A percentile compares a stretch with the other conserved stretches of the same genome.
Evolutionary conservation across 768 basidiomycete species (phyloP).

Genomic region (Auricularia cornea): DNA sequence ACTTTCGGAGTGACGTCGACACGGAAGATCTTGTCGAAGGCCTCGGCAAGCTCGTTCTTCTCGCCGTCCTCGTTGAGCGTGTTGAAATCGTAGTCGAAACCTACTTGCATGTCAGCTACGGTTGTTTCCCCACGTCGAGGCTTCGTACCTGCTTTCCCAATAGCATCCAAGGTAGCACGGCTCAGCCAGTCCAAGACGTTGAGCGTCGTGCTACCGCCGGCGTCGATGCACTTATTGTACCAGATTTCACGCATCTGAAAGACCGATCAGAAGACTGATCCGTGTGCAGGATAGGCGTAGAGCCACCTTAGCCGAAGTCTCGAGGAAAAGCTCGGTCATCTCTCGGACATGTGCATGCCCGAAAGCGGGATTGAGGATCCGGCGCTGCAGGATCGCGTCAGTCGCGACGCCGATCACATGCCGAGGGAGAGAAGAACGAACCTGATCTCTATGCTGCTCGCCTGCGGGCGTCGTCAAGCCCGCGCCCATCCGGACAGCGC

Average conservation of each 20-base stretch:
- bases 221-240: constrained; percentile 5
- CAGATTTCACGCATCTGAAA: constrained; percentile 16
- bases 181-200: constrained; percentile 29
- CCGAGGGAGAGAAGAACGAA: neutral
- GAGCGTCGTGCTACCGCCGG: constrained; percentile 12
- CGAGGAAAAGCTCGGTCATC: constrained; percentile 47
- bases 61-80: constrained; percentile 17
- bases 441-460: neutral
- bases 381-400: neutral
- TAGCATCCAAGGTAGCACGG: constrained; percentile 18
- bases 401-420: neutral
- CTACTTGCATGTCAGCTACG: too few species aligned
- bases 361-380: constrained; percentile 52
- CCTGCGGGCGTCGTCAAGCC: constrained; percentile 14
- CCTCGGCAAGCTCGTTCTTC: constrained; percentile 25
- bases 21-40: constrained; percentile 25
- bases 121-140: too few species aligned
- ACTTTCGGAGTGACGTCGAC: constrained; percentile 7
- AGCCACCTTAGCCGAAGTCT: constrained; percentile 42
- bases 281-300: too few species aligned
- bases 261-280: too few species aligned
- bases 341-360: constrained; percentile 50
- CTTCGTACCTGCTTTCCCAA: constrained; percentile 18
- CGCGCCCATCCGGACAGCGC: constrained; percentile 1
- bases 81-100: constrained; percentile 32